A percentile compares a stretch with the other conserved stretches of the same genome.
These are phyloP conservation scores for Pezicula radicicola DNA, from an alignment of 2,329 filamentous ascomycete species.

Conservation along the genomic window DNA sequence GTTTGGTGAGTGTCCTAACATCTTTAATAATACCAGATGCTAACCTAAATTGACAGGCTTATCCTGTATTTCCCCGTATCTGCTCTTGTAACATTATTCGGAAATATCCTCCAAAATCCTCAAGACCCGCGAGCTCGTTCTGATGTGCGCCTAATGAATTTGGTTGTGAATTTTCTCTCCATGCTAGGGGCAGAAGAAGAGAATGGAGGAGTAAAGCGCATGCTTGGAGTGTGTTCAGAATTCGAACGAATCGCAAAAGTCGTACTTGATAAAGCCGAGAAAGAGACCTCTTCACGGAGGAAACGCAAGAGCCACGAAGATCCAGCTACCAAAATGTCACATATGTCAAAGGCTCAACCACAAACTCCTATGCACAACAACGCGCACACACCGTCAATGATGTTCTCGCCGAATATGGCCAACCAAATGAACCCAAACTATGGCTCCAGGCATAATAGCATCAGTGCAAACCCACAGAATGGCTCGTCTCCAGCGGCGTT, in stretches of 20 bases:
- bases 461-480: conserved; percentile 13
- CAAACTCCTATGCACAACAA: conserved; percentile 21
- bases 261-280: conserved; percentile 88
- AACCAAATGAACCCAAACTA: conserved; percentile 24
- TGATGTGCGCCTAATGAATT: conserved; percentile 86
- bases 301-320: conserved; percentile 76
- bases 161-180: conserved; percentile 88
- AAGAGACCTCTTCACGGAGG: conserved; percentile 62
- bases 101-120: conserved; percentile 94
- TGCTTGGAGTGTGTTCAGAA: conserved; percentile 92
- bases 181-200: conserved; percentile 87
- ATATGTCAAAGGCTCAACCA: conserved; percentile 12
- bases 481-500: conserved; percentile 13
- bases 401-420: conserved; percentile 22
- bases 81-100: conserved; percentile 89
- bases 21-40: neutral
- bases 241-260: conserved; percentile 92
- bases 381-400: conserved; percentile 16
- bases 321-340: conserved; percentile 14
- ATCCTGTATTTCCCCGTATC: conserved; percentile 97
- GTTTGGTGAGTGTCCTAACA: conserved; percentile 69
- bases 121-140: conserved; percentile 83
- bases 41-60: conserved; percentile 53
- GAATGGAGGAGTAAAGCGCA: conserved; percentile 86
- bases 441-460: conserved; percentile 15